Evolutionary conservation across 2,329 filamentous ascomycete genomes (phyloP), one percentile per base, ranked within the genome.

Genomic region (Aureobasidium sp.): DNA sequence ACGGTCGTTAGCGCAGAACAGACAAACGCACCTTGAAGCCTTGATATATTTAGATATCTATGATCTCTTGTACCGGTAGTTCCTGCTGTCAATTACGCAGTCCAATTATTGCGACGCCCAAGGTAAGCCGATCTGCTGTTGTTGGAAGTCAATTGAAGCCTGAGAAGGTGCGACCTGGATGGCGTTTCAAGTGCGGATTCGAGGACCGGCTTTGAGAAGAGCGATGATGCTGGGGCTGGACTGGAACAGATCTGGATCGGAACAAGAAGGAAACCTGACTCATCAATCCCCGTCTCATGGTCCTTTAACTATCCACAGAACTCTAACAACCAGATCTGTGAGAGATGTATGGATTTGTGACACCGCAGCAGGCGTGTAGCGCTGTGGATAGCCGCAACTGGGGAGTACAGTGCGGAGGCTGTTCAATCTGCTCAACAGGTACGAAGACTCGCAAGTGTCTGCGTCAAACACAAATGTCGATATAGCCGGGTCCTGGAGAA

Each of bases 11-110:
- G 38, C 27, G 35, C 33, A 53, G 49, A 19, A 19, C 2, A 49
- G 33, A 58, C 55, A 49, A 58, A 58, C 55, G 55, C 55, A 58
- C 55, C 55, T 57, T 58, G 51, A 43, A 58, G 43, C 23, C 31
- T 43, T 6, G 31, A 42, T 58, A 49, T 58, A 49, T 40, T 47
- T 49, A 49, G 43, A 57, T 17, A 25, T 23, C 4, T 40, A 38
- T 11, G 37, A 49, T 15, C 42, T 15, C 42, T 10, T 38, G 31
- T 29, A 29, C 29, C 23, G 55, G 31, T 23, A 47, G 43, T n/a
- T 47, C 21, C 42, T 31, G 27, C 11, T 29, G 13, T 31, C 1
- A 21, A 4, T 47, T 9, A 15, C 21, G 23, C 8, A n/a, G 13
- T 31, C n/a, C 37, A 38, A 13, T 21, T 1, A 19, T 47, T 35